Evolutionary conservation across 2,329 filamentous ascomycete genomes (phyloP), one percentile per base, ranked within the genome.

Genomic region (Periconia sp.): DNA sequence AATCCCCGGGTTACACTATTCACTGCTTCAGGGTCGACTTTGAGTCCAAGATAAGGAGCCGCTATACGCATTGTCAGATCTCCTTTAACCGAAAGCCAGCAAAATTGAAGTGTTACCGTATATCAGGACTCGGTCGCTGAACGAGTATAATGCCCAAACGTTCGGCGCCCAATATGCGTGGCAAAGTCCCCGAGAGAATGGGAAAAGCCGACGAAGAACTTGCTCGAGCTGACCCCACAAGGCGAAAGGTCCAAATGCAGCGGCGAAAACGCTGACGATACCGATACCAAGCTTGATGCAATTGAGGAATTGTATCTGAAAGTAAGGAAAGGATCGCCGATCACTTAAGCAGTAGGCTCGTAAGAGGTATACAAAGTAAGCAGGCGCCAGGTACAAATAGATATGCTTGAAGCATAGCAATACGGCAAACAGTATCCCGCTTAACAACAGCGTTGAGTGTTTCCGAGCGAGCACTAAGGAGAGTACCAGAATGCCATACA

Each of bases 121-220:
- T 55, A 99, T 96, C 61, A 99, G 72, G 8, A 91, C 76, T 49
- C 94, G 83, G 68, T 99, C 94, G 1, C 83, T 78, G 71, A 97
- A 96, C 0, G 94, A 97, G 75, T 99, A 99, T 70, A 97, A 83
- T 0, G 94, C 93, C 94, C 94, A 99, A 1, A 96, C 79, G 63
- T 99, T 99, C 0, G 94, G 92, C 13, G 94, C 94, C 94, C 94
- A 99, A 73, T 99, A 99, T 1, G 94, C 94, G 77, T 99, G 94
- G 71, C 93, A 97, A 5, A 99, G 79, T 0, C 94, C 94, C 55
- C 94, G 83, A 1, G 92, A 92, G 73, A 99, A 99, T 0, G 94
- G 94, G 65, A 99, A 99, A 9, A 99, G 78, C 35, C 94, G 84
- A 68, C 86, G 88, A 55, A 94, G 75, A 19, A 99, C 80, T 76